Base-by-base conservation (phyloP, 345 rosid species). In the Boechera stricta region DNA sequence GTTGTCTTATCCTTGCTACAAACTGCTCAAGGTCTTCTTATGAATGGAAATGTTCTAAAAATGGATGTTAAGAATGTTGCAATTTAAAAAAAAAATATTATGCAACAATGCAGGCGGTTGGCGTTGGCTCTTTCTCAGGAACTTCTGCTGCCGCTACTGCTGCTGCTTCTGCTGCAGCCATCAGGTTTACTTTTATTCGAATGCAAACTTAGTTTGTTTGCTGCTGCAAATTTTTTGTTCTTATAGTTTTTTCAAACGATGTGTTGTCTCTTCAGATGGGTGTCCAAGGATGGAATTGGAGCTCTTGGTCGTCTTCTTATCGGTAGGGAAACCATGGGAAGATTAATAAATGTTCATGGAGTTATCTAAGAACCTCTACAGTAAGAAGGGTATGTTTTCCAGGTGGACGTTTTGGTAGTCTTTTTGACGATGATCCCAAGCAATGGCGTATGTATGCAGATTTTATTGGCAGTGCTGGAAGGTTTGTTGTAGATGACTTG, bases 401-500 rank as follows among this genome's bases (percentile, higher is more conserved):
- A 92, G 98, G 98, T 86, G 98, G 98, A 35, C 82, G 96, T 56
- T 94, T 92, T 67, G 95, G 98, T 63, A 85, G 83, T 75, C 91
- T 94, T 75, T 94, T 92, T 76, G 99, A 94, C 64, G 97, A 89
- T 81, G 97, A 92, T 87, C 99, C 99, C 42, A 94, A 92, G 82
- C 98, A 94, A 56, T 94, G 99, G 99, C 98, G 98, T 72, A 90
- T 94, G 98, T 94, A 92, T 83, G 99, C 99, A 0, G 99, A 94
- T 80, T 88, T 94, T 82, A 92, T 94, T 71, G 99, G 99, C 82
- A 94, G 98, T 75, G 86, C 98, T 62, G 99, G 99, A 85, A 88
- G 98, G 98, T 90, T 56, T 79, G 81, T 81, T 0, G 57, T 31
- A 33, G 18, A 71, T 59, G 13, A 52, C 35, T 36, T 67, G 39